phyloP scores from a whole-genome alignment of 1,284 basidiomycete genomes.

The Xerocomus minutiporus region DNA sequence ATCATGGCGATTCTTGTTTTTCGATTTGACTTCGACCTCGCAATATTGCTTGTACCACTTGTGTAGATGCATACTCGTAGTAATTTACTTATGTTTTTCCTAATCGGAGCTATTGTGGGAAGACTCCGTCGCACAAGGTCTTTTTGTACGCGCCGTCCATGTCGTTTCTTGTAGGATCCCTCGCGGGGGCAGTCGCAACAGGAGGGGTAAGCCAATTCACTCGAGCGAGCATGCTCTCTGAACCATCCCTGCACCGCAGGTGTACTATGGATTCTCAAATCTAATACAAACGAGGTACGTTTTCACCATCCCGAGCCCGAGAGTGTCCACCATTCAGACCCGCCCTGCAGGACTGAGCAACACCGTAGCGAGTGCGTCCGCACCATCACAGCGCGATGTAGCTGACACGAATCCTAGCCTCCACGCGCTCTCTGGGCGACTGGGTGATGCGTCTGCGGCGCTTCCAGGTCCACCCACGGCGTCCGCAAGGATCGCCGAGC shows the following conservation, averaged over 20 bases:
- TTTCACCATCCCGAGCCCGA: not conserved
- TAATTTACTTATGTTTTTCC: not conserved
- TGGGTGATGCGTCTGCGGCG: slow-evolving; percentile 41
- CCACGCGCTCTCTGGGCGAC: slow-evolving; percentile 43
- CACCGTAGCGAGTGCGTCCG: slow-evolving; percentile 45
- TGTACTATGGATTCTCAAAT: slow-evolving; percentile 61
- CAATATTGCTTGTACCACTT: slow-evolving; percentile 8
- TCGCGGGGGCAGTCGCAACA: slow-evolving; percentile 55
- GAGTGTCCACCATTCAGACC: not conserved
- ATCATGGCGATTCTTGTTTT: not conserved
- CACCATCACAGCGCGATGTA: too few relatives aligned
- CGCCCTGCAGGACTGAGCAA: slow-evolving; percentile 42
- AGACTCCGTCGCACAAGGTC: not conserved
- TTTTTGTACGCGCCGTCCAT: slow-evolving; percentile 21
- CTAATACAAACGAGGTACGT: slow-evolving; percentile 49
- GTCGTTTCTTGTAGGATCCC: slow-evolving; percentile 51
- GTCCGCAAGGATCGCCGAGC: slow-evolving; percentile 43
- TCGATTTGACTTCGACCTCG: not conserved
- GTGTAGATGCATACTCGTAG: not conserved
- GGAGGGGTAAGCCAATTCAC: slow-evolving; percentile 43
- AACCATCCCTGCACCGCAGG: slow-evolving; percentile 29
- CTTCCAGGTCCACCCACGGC: slow-evolving; percentile 46
- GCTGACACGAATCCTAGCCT: slow-evolving; percentile 34
- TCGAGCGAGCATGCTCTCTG: too few relatives aligned
- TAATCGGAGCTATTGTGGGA: slow-evolving; percentile 1